Base-by-base conservation (phyloP, 2,329 filamentous ascomycete genomes). In the Ceratocystis albifundus region DNA sequence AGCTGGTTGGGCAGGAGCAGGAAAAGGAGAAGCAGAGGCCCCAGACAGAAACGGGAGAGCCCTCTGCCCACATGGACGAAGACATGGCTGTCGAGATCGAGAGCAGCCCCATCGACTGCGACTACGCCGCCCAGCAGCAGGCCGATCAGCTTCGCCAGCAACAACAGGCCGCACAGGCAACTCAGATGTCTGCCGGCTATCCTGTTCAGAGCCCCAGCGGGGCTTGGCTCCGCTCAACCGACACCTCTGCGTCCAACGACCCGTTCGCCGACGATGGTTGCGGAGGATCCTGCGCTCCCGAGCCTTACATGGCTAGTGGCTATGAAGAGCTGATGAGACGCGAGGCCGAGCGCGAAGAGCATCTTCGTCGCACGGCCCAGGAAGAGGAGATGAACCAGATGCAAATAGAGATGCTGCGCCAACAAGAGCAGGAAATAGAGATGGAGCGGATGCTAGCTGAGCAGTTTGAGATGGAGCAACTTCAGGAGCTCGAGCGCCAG, bases 281-380 rank as follows among this genome's bases (percentile, higher is more conserved):
- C 22, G 64, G 67, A 36, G 64, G 64, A 32, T 73, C 72, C 69
- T 74, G 59, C 3, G 80, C 83, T 68, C 84, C 83, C 48, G 90
- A 95, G 75, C 90, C 90, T 0, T 96, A 96, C 75, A 95, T 96
- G 83, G 75, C 83, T 61, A 87, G 84, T 5, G 91, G 91, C 15
- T 96, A 96, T 73, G 88, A 90, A 71, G 79, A 84, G 72, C 76
- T 88, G 67, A 84, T 87, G 67, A 79, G 80, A 67, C 80, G 84
- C 65, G 86, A 89, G 72, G 84, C 86, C 69, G 81, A 87, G 71
- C 61, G 65, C 44, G 65, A 59, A 15, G 61, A 59, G 62, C 12
- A 10, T 28, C 62, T 67, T 20, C 44, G 61, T 45, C 67, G 64
- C 65, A 17, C 48, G 45, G 50, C 48, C 46, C 64, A 68, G 15